Base-by-base conservation (phyloP, 768 basidiomycete species). In the Candolleomyces aberdarensis region DNA sequence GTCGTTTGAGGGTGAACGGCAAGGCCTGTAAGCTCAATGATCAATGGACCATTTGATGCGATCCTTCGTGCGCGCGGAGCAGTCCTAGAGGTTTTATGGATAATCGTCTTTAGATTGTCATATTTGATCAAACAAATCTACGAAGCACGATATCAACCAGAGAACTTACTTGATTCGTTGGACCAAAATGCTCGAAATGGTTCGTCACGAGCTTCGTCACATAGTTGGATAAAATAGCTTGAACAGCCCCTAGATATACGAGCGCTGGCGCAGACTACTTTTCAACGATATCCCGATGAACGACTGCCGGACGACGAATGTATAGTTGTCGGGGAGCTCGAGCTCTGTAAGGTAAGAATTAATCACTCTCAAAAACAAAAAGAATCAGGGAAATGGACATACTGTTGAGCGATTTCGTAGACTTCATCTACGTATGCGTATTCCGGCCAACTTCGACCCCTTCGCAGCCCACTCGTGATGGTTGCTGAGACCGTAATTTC, bases 281-380 rank as follows among this genome's bases (percentile, higher is more conserved):
- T 10, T 64, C 40, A 5, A 81, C 77, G 39, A 85, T 69, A 0
- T 70, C 58, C 3, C 56, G 56, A 91, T 86, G 61, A 81, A 86
- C 0, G 70, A 66, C 13, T 76, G 69, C 54, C 85, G 82, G 0
- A 91, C 85, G 0, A 85, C 74, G 62, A 86, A 90, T 0, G 89
- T 88, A 62, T 84, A 87, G 61, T 82, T 80, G 13, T 82, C 85
- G 0, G 88, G 89, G 0, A 91, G 78, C 65, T 91, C 89, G 80
- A 1, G 89, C 83, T 26, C 91, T 92, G 0, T n/a, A n/a, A 2
- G 84, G 84, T 0, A 17, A 36, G 43, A 5, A 44, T 56, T 14
- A 51, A 19, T 58, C 51, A 22, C 17, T n/a, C 26, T 3, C 26
- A 26, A 26, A 43, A 41, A n/a, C n/a, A n/a, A 7, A 36, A 22